Conservation (phyloP, 2,329 filamentous ascomycete species). For the Madurella mycetomatis region DNA sequence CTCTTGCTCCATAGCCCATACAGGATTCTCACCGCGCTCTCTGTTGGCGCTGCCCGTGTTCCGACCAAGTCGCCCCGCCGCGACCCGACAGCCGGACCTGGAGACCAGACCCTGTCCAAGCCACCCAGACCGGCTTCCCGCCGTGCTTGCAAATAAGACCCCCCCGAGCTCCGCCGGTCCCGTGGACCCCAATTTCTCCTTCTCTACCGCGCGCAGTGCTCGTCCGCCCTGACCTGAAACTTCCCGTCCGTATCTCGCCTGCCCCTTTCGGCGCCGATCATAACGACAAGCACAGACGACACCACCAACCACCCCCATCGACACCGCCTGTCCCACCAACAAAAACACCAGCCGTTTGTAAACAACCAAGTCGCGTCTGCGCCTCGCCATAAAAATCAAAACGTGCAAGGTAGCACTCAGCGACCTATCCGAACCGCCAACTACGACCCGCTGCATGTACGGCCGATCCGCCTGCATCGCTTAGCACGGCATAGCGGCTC, state of each 20-base stretch:
- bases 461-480: not conserved
- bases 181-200: constrained; percentile 18
- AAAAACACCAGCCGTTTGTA: not conserved
- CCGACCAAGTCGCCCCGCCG: constrained; percentile 15
- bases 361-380: not conserved
- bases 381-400: not conserved
- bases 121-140: constrained; percentile 11
- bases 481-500: not conserved
- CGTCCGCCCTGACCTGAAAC: not conserved
- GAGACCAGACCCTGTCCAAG: constrained; percentile 7
- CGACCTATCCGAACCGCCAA: not conserved
- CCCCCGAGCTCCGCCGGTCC: constrained; percentile 14
- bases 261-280: constrained; percentile 1
- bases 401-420: not conserved
- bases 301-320: not conserved
- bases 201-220: constrained; percentile 8
- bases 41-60: constrained; percentile 7
- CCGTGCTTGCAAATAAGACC: not conserved
- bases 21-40: not conserved
- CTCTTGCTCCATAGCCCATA: not conserved
- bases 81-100: constrained; percentile 19
- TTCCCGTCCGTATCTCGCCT: not conserved
- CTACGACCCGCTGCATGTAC: not conserved
- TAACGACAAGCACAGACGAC: not conserved
- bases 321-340: too few relatives aligned